Evolutionary conservation across 495 filamentous ascomycete species (phyloP).

Genomic region (Lepidopterella palustris): DNA sequence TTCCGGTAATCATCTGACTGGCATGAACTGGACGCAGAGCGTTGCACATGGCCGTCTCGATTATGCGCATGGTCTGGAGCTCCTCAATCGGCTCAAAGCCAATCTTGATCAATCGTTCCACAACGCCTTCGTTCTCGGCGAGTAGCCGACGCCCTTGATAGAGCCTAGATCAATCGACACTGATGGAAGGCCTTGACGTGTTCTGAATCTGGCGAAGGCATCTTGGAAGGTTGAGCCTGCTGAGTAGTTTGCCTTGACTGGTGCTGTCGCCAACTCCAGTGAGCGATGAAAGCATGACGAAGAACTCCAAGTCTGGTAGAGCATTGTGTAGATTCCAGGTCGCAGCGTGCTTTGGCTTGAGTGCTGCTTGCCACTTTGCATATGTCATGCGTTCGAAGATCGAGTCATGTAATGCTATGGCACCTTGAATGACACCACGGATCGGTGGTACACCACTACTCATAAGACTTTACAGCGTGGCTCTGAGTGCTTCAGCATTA

Average conservation of each 20-base stretch:
- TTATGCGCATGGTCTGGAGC: no score
- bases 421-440: slow-evolving; percentile 18
- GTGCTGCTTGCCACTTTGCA: not conserved
- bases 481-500: slow-evolving; percentile 2
- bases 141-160: slow-evolving; percentile 12
- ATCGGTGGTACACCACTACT: slow-evolving; percentile 6
- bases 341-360: slow-evolving; percentile 8
- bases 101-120: no score
- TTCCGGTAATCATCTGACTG: no score
- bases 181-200: slow-evolving; percentile 6
- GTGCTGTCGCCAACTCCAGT: not conserved
- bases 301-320: slow-evolving; percentile 4
- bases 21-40: no score
- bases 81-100: no score
- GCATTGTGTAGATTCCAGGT: slow-evolving; percentile 17
- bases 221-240: slow-evolving; percentile 5
- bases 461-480: not conserved
- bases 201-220: slow-evolving; percentile 14
- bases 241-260: slow-evolving; percentile 1
- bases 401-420: slow-evolving; percentile 15
- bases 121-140: not conserved
- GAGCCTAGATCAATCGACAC: slow-evolving; percentile 20
- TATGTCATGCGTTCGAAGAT: slow-evolving; percentile 10
- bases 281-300: slow-evolving; percentile 7
- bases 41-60: no score